A percentile compares a stretch with the other conserved stretches of the same genome.
phyloP scores from a whole-genome alignment of 805 yeast species.

The Suhomyces pyralidae region DNA sequence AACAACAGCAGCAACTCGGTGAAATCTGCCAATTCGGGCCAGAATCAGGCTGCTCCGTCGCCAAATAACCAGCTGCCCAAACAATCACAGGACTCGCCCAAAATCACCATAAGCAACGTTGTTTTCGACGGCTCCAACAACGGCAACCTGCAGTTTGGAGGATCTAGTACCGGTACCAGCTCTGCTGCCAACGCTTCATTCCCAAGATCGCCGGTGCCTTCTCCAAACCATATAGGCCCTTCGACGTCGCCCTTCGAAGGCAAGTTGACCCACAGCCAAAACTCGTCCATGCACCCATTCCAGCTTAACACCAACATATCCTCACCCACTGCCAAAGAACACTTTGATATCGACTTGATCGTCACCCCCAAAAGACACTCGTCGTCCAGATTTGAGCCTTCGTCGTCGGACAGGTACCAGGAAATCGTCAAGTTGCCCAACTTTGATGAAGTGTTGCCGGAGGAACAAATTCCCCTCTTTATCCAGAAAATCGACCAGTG shows the following conservation, averaged over 20 bases:
- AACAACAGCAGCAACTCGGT: constrained; percentile 26
- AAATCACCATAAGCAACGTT: constrained; percentile 17
- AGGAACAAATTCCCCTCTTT: constrained; percentile 75
- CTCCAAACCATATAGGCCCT: constrained; percentile 8
- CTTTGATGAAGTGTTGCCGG: constrained; percentile 81
- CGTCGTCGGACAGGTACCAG: constrained; percentile 39
- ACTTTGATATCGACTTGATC: constrained; percentile 73
- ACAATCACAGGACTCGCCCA: constrained; percentile 18
- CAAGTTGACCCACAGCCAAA: constrained; percentile 7
- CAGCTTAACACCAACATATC: constrained; percentile 54
- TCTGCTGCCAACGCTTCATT: constrained; percentile 10
- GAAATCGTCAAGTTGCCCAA: constrained; percentile 72
- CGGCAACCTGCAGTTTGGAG: background rate
- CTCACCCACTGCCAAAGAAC: constrained; percentile 58
- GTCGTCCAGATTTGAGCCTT: constrained; percentile 84
- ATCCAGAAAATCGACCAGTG: constrained; percentile 91
- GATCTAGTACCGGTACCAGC: background rate
- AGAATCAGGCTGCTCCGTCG: constrained; percentile 1
- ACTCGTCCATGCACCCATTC: constrained; percentile 37
- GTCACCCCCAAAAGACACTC: constrained; percentile 83
- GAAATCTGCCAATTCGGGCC: constrained; percentile 10
- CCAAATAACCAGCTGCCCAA: constrained; percentile 18
- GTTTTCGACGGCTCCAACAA: constrained; percentile 8
- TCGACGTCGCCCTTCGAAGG: constrained; percentile 9
- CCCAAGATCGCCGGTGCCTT: constrained; percentile 23